These are phyloP conservation scores for Phytophthora hybrid DNA, from an alignment of 352 stramenopile species.

Conservation along the genomic window DNA sequence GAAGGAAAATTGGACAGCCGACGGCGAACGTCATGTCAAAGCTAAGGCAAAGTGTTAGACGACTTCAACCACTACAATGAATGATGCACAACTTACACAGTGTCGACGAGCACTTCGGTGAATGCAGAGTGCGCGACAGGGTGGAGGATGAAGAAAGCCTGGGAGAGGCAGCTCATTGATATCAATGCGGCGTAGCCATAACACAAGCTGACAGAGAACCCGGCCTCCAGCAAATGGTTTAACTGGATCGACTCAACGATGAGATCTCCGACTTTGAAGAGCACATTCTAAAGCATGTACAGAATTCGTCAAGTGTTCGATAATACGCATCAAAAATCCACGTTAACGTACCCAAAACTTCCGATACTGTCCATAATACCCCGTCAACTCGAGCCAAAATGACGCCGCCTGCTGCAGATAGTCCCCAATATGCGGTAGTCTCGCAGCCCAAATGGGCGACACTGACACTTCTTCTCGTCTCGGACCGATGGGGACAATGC, in stretches of 20 bases:
- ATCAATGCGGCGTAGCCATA: slow-evolving; percentile 25
- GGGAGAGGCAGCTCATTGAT: slow-evolving; percentile 19
- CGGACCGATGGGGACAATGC: background rate
- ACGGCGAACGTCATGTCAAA: slow-evolving; percentile 42
- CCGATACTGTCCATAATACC: slow-evolving; percentile 15
- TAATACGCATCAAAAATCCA: background rate
- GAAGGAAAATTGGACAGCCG: slow-evolving; percentile 25
- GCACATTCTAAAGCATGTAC: slow-evolving; percentile 15
- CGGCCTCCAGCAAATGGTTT: slow-evolving; percentile 22
- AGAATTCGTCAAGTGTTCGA: background rate
- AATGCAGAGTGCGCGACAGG: slow-evolving; percentile 22
- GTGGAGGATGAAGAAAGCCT: slow-evolving; percentile 22
- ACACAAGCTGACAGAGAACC: slow-evolving; percentile 11
- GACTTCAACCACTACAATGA: background rate
- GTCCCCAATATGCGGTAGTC: slow-evolving; percentile 16
- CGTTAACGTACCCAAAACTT: slow-evolving; percentile 21
- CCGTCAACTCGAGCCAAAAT: slow-evolving; percentile 19
- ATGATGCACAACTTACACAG: slow-evolving; percentile 24
- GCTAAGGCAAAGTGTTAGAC: background rate
- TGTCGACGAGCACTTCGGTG: slow-evolving; percentile 33
- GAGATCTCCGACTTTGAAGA: slow-evolving; percentile 23
- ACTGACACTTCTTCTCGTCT: background rate
- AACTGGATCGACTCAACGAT: slow-evolving; percentile 27
- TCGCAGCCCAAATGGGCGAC: background rate
- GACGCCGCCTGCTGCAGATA: slow-evolving; percentile 7